Evolutionary conservation across 2,329 filamentous ascomycete genomes (phyloP), one percentile per base, ranked within the genome.

Genomic region (Fusarium tjaetaba): DNA sequence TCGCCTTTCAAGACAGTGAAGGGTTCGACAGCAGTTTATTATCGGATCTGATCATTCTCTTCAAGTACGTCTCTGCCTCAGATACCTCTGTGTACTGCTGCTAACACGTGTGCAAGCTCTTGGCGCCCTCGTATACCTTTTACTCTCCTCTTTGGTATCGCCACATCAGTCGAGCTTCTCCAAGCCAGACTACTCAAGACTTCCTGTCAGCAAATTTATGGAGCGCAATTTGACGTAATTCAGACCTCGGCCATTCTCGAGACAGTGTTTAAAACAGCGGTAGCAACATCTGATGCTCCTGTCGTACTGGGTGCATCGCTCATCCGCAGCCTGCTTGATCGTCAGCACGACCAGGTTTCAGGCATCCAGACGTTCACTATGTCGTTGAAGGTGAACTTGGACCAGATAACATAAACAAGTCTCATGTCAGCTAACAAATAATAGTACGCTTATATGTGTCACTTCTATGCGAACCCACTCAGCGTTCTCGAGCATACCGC

Each of bases 401-500:
- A 22, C 20, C 38, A 42, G 7, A 11, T 24, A 10, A 20, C 9
- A 32, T 6, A 28, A 5, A 24, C 22, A 36, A 4, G 34, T 22
- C 30, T 22, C 34, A 26, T 30, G 18, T 55, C 39, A 38, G 26
- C 70, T 77, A 43, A 79, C 75, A 8, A 45, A 9, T 26, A 70
- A 24, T 80, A 94, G 88, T 96, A 96, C 82, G 90, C 92, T 2
- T 94, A 95, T 79, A 95, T 97, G 93, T 94, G 92, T 65, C 93
- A 95, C 79, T 96, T 94, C 78, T 96, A 94, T 76, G 92, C 92
- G 43, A 96, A 95, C 75, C 89, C 92, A 2, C 84, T 95, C 7
- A 94, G 91, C 69, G 80, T 94, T 8, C 86, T 96, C 39, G 81
- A 91, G 15, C 82, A 83, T 5, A 69, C 70, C 30, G 49, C 73